phyloP scores from a whole-genome alignment of 331 rosid genomes.

The Quercus tomentella region DNA sequence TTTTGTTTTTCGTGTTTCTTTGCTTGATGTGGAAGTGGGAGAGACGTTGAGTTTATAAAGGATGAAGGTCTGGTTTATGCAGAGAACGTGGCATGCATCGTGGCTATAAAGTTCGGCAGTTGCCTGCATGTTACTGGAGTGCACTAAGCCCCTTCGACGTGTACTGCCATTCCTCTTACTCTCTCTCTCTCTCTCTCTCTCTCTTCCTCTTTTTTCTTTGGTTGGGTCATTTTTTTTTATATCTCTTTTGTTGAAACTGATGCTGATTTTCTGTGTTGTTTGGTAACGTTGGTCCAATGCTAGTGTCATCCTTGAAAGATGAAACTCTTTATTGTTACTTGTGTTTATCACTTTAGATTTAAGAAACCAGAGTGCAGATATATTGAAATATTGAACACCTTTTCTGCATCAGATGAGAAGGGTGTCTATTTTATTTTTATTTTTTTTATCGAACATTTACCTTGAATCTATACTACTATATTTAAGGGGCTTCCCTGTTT shows the following conservation, averaged over 20 bases:
- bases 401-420: no score
- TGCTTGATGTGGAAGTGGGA: background rate
- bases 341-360: no score
- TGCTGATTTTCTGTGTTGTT: background rate
- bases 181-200: background rate
- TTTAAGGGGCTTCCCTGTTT: no score
- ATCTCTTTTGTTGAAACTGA: background rate
- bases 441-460: no score
- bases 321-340: no score
- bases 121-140: background rate
- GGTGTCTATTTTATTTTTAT: no score
- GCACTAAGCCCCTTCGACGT: background rate
- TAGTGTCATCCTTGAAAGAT: background rate
- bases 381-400: no score
- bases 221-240: background rate
- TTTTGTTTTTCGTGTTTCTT: background rate
- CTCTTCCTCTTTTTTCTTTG: background rate
- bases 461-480: no score
- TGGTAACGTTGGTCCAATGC: background rate
- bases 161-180: background rate
- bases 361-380: no score
- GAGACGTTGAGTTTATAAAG: background rate
- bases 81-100: conserved; percentile 37
- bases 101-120: conserved; percentile 1
- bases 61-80: conserved; percentile 24